Base-by-base conservation (phyloP, 768 basidiomycete genomes). In the Russula dissimulans region DNA sequence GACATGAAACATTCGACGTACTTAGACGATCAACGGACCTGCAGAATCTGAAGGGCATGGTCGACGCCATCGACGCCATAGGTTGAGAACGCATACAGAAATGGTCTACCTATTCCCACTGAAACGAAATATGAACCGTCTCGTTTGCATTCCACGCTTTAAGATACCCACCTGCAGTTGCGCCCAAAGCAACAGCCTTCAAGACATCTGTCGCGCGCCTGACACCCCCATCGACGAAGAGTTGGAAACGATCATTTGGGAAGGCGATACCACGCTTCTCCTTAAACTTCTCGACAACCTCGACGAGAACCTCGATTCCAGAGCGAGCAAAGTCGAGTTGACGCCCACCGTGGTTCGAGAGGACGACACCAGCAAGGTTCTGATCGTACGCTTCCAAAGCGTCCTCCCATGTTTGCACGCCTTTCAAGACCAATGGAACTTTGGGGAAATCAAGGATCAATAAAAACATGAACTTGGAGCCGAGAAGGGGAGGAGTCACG, bases 161-260 rank as follows among this genome's bases (percentile, higher is more conserved):
- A 5, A 45, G 45, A 18, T 11, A 54, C 75, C 29, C 54, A 85
- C 85, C 88, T 15, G 91, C 92, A 44, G 86, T 91, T n/a, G 92
- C 92, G 18, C 92, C 93, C 14, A 95, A 76, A 0, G 91, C 91
- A 51, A 94, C 69, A 3, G 91, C 92, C 69, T 95, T 95, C 58
- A 95, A 74, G 3, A 94, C 86, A 70, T 95, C 92, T 11, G 87
- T 91, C 1, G 94, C 92, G 41, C 94, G 78, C 51, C 94, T 80
- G 8, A 97, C 91, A 57, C 95, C 97, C n/a, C 95, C 95, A 68
- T 99, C 95, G 12, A 93, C 81, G 67, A 88, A 92, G 38, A 99
- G 76, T 68, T 92, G 85, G 75, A 98, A 91, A 55, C 77, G 80
- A 54, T 81, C 79, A 54, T 91, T 89, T 2, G 91, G 89, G 72